Base-by-base conservation (phyloP, 2,329 filamentous ascomycete species). In the Neopestalotiopsis clavispora region DNA sequence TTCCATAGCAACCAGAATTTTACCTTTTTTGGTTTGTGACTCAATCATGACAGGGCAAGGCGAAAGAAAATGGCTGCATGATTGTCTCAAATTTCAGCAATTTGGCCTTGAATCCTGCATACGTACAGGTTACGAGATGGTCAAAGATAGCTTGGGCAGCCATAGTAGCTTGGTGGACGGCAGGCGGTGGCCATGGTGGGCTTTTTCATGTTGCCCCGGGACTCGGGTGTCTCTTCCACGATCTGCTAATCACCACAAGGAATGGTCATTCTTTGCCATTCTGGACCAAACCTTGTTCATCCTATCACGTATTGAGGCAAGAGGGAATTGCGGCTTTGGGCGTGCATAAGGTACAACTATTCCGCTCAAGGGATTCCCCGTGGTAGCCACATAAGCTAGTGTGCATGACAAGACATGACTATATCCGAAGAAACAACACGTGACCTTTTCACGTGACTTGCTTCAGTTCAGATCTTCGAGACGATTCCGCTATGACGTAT, bases 281-380 rank as follows among this genome's bases (percentile, higher is more conserved):
- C 42, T 49, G 42, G 42, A 49, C 42, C 45, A 52, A 52, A 52
- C 45, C 45, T 52, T 52, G n/a, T 52, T 52, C 45, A 52, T 52
- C 45, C 45, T 52, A 52, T 20, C 45, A 17, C 17, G 45, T 52
- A 52, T 52, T n/a, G 45, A 52, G 42, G 40, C 23, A 28, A 28
- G n/a, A 52, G n/a, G 45, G 45, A 17, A 23, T 52, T 20, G n/a
- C 45, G n/a, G 45, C 17, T 52, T 52, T 20, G 45, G 45, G 45
- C 45, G 7, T 52, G 45, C 45, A 52, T n/a, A 17, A 52, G 17
- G 17, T 17, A 52, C 14, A 52, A 52, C 45, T 17, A n/a, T 52
- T 17, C 14, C 20, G 4, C 45, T 23, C 42, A 17, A 52, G 45
- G 45, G 45, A 52, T 20, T 52, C 14, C 45, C 45, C 45, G 45